A percentile compares a stretch with the other conserved stretches of the same genome.
Evolutionary conservation across 2,329 filamentous ascomycete genomes (phyloP).

Genomic region (Sporothrix luriei): DNA sequence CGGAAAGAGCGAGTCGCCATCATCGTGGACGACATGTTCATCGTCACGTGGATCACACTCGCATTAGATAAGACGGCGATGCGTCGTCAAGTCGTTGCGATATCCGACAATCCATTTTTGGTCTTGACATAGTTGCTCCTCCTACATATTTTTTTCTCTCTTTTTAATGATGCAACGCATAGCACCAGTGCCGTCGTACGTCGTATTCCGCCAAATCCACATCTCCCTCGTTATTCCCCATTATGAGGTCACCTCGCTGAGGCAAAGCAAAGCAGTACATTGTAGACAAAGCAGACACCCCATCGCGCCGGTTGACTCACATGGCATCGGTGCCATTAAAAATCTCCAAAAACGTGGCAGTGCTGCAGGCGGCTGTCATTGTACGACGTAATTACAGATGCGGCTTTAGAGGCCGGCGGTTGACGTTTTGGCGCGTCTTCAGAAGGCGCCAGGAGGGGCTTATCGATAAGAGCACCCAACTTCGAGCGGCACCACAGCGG

Average conservation of each 20-base stretch:
- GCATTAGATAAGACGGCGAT: neutral
- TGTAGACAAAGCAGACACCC: no score
- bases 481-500: neutral
- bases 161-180: no score
- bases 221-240: neutral
- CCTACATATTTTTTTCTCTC: no score
- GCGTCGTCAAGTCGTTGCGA: neutral
- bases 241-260: neutral
- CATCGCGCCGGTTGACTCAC: constrained; percentile 30
- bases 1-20: constrained; percentile 6
- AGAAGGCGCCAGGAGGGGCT: constrained; percentile 23
- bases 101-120: no score
- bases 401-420: neutral
- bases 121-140: no score
- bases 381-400: neutral
- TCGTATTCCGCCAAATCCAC: neutral
- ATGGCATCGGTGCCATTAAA: constrained; percentile 6
- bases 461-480: constrained; percentile 30
- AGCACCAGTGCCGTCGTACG: no score
- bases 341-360: constrained; percentile 21
- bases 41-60: constrained; percentile 17
- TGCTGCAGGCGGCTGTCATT: constrained; percentile 9
- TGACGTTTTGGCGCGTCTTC: neutral
- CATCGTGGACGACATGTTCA: constrained; percentile 13
- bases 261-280: no score